Base-by-base conservation (phyloP, 1,284 basidiomycete species). In the Filobasidium uniguttulatum region DNA sequence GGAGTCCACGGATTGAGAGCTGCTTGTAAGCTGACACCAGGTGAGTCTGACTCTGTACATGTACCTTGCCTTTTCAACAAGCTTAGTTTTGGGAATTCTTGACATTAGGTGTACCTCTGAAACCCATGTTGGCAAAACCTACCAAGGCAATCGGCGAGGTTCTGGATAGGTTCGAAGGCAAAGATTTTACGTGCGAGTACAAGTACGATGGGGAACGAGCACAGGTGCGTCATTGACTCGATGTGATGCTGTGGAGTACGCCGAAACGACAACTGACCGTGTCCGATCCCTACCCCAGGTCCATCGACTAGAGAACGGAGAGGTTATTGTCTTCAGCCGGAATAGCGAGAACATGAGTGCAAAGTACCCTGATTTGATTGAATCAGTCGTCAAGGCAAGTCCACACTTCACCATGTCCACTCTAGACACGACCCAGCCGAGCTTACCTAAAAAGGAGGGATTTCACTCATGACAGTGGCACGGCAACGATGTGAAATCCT, bases 321-420 rank as follows among this genome's bases (percentile, higher is more conserved):
- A 74, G 7, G 79, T 98, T 29, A 77, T 78, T 12, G 83, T 99
- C 33, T 99, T 97, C 70, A 93, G 87, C 67, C 75, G 94, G 46
- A 99, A 99, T 69, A 94, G 89, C 30, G 94, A 99, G 67, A 89
- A 99, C 64, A 99, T 98, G 94, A 91, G 85, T 65, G 90, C 90
- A 64, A 99, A 98, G 66, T 98, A 98, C 70, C 94, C 93, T 0
- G 94, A 99, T 72, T 73, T 99, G 14, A 80, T 97, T 15, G 86
- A 89, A 59, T 90, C 97, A 63, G 74, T 97, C 29, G 89, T 91
- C 1, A 76, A 77, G 43, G 90, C 88, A 56, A 57, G 77, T 71
- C 15, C 45, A 41, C 14, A 4, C n/a, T n/a, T n/a, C n/a, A n/a
- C n/a, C n/a, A n/a, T n/a, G n/a, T n/a, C 4, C 33, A 31, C 33